These are phyloP conservation scores for Clavulina sp. DNA, from an alignment of 768 basidiomycete genomes.

Conservation along the genomic window DNA sequence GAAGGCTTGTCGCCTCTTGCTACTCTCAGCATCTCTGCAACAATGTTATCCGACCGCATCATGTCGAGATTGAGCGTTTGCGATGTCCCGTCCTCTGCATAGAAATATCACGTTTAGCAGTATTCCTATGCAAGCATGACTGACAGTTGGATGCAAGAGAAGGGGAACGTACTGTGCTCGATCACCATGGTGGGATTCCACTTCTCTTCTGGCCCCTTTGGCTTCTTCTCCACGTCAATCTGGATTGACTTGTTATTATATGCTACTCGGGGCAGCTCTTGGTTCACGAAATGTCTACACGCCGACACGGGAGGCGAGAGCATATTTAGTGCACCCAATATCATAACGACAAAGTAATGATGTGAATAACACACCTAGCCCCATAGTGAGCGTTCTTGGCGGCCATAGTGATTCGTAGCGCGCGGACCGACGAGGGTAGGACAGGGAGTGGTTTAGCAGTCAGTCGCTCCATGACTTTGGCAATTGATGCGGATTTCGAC, in stretches of 20 bases:
- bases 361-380: neutral
- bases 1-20: too few relatives aligned
- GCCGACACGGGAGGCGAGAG: neutral
- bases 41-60: conserved; percentile 9
- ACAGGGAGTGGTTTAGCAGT: conserved; percentile 4
- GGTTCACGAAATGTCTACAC: conserved; percentile 56
- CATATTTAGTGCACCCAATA: neutral
- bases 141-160: neutral
- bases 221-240: conserved; percentile 38
- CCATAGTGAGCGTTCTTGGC: conserved; percentile 10
- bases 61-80: conserved; percentile 10
- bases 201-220: conserved; percentile 33
- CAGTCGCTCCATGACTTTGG: conserved; percentile 5
- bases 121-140: neutral
- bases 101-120: neutral
- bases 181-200: conserved; percentile 47
- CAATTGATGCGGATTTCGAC: conserved; percentile 4
- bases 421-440: conserved; percentile 2
- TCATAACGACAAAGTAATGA: neutral
- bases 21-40: conserved; percentile 7
- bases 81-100: conserved; percentile 5
- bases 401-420: conserved; percentile 7
- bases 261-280: conserved; percentile 60
- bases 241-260: conserved; percentile 53
- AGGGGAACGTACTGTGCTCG: conserved; percentile 38